Conservation (phyloP, 306 rosid species). For the Lotus japonicus region DNA sequence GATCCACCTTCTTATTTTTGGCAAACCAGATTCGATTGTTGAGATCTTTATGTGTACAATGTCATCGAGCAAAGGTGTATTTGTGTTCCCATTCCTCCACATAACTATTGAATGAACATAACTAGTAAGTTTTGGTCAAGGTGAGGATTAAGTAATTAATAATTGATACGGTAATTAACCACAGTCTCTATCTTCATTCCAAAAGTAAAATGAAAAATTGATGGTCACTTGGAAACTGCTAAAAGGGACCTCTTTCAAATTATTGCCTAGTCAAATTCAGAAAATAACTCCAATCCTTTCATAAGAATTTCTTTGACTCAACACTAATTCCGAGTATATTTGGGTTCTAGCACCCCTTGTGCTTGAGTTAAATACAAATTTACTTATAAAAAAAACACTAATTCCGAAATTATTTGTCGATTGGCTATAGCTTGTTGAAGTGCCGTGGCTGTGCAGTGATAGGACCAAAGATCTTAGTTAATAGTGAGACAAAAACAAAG, state of each 20-base stretch:
- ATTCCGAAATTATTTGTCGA: background rate
- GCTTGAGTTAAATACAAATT: no score
- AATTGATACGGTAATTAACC: constrained; percentile 4
- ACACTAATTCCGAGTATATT: background rate
- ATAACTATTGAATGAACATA: background rate
- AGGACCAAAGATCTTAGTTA: constrained; percentile 14
- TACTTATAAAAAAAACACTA: no score
- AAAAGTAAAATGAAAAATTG: background rate
- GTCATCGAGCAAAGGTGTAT: no score
- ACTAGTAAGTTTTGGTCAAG: constrained; percentile 15
- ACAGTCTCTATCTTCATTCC: constrained; percentile 11
- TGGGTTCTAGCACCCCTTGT: no score
- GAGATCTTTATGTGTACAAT: no score
- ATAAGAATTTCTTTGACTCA: constrained; percentile 1
- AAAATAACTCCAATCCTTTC: background rate
- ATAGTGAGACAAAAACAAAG: constrained; percentile 20
- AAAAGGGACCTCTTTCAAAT: constrained; percentile 5
- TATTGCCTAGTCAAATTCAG: constrained; percentile 18
- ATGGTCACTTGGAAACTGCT: constrained; percentile 18
- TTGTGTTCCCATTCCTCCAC: no score
- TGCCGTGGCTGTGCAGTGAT: background rate
- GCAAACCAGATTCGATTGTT: no score
- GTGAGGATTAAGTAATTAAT: constrained; percentile 18
- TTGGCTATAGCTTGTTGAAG: constrained; percentile 9
- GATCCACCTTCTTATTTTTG: no score